A percentile compares a stretch with the other conserved stretches of the same genome.
phyloP scores from a whole-genome alignment of 1,284 basidiomycete species.

The Irpex rosettiformis region DNA sequence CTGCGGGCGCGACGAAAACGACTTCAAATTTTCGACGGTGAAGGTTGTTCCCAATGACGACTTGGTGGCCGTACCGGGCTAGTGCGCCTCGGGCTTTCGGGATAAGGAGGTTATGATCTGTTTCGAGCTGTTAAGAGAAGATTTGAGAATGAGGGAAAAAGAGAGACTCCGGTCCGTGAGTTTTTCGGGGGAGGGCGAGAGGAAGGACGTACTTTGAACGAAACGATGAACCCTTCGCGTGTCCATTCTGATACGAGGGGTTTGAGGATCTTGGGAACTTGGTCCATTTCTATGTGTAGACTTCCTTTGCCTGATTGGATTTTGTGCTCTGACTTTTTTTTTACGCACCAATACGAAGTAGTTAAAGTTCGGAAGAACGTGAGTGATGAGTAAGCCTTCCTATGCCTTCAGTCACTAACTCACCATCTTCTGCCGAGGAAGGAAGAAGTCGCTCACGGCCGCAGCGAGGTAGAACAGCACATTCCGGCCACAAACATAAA shows the following conservation, averaged over 20 bases:
- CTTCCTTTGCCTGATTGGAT: conserved; percentile 96
- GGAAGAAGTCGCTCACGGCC: conserved; percentile 97
- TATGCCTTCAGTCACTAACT: no score
- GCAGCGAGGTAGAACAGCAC: conserved; percentile 97
- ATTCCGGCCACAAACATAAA: conserved; percentile 62
- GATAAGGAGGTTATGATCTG: conserved; percentile 78
- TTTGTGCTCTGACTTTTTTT: conserved; percentile 87
- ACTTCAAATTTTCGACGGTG: conserved; percentile 89
- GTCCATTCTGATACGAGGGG: conserved; percentile 95
- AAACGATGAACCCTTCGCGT: conserved; percentile 88
- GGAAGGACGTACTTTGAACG: conserved; percentile 77
- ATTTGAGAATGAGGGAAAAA: neutral
- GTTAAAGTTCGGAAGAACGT: no score
- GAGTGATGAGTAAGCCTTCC: no score
- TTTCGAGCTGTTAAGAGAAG: conserved; percentile 75
- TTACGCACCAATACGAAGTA: neutral
- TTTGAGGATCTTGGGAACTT: conserved; percentile 94
- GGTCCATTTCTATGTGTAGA: conserved; percentile 95
- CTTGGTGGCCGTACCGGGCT: conserved; percentile 93
- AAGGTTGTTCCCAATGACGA: conserved; percentile 95
- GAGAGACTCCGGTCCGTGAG: conserved; percentile 5
- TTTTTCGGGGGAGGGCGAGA: neutral
- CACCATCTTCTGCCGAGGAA: conserved; percentile 88
- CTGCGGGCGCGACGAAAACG: conserved; percentile 65
- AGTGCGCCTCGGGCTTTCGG: conserved; percentile 90